phyloP scores from a whole-genome alignment of 2,329 filamentous ascomycete species.

The Triangularia setosa region DNA sequence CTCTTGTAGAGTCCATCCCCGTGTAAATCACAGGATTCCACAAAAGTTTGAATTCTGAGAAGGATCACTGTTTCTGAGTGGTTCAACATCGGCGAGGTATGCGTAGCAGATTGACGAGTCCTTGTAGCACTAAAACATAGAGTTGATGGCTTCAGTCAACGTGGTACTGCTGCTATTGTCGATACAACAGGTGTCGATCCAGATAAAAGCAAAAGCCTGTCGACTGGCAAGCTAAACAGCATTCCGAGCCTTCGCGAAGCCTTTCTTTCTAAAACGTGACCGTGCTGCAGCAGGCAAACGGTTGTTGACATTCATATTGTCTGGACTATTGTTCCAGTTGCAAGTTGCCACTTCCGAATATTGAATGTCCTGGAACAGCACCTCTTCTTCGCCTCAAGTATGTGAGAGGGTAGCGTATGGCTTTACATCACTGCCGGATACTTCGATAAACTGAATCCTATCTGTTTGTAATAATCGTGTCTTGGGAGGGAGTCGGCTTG shows the following conservation, averaged over 20 bases:
- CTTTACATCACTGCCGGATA: background rate
- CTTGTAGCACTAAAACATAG: slow-evolving; percentile 26
- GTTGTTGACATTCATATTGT: background rate
- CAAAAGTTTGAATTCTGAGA: background rate
- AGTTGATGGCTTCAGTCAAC: slow-evolving; percentile 22
- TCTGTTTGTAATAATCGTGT: background rate
- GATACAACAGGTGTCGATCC: slow-evolving; percentile 29
- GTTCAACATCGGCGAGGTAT: slow-evolving; percentile 17
- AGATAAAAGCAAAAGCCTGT: slow-evolving; percentile 20
- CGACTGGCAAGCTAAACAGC: background rate
- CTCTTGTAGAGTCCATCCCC: background rate
- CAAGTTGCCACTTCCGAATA: background rate
- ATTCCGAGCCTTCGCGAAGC: slow-evolving; percentile 1
- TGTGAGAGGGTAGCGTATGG: slow-evolving; percentile 26
- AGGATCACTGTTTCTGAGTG: background rate
- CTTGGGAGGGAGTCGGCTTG: background rate
- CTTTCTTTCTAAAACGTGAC: background rate
- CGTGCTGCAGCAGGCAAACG: background rate
- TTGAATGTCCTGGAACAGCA: slow-evolving; percentile 16
- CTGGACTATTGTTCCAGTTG: background rate
- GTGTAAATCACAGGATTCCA: background rate
- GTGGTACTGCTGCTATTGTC: slow-evolving; percentile 27
- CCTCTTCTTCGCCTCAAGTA: slow-evolving; percentile 15
- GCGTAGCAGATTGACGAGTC: slow-evolving; percentile 22
- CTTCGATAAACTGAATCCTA: background rate